Evolutionary conservation across 495 filamentous ascomycete genomes (phyloP).

Genomic region (Podospora conica): DNA sequence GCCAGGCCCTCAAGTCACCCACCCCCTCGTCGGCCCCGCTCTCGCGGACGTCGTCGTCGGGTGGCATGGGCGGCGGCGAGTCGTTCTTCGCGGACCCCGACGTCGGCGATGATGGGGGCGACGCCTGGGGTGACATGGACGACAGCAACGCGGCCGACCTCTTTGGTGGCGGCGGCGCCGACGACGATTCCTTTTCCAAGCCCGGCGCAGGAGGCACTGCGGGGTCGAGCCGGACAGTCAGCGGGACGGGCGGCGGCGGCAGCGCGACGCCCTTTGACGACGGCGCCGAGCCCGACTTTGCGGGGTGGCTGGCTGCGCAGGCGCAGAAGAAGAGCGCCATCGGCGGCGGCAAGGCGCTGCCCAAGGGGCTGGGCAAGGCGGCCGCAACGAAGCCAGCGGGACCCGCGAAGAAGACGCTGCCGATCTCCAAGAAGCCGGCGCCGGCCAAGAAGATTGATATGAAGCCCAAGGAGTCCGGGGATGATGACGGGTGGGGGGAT

Average conservation of each 20-base stretch:
- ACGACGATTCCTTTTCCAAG: constrained; percentile 38
- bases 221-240: constrained; percentile 15
- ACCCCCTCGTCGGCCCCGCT: constrained; percentile 34
- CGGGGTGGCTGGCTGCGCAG: constrained; percentile 85
- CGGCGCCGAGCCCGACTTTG: constrained; percentile 85
- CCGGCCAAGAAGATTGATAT: constrained; percentile 46
- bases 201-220: constrained; percentile 21
- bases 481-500: constrained; percentile 63
- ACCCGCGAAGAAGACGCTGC: constrained; percentile 18
- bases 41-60: constrained; percentile 37
- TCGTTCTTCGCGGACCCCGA: constrained; percentile 38
- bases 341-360: constrained; percentile 48
- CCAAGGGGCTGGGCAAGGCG: constrained; percentile 58
- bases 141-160: constrained; percentile 48
- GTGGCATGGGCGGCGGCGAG: constrained; percentile 37
- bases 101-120: constrained; percentile 48
- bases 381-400: constrained; percentile 15
- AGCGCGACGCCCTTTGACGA: constrained; percentile 61
- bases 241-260: constrained; percentile 21
- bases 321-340: constrained; percentile 58
- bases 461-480: constrained; percentile 49
- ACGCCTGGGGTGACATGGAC: constrained; percentile 68
- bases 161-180: constrained; percentile 32
- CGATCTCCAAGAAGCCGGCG: constrained; percentile 4
- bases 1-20: constrained; percentile 47